phyloP scores from a whole-genome alignment of 805 yeast species.

The Cyberlindnera japonica region DNA sequence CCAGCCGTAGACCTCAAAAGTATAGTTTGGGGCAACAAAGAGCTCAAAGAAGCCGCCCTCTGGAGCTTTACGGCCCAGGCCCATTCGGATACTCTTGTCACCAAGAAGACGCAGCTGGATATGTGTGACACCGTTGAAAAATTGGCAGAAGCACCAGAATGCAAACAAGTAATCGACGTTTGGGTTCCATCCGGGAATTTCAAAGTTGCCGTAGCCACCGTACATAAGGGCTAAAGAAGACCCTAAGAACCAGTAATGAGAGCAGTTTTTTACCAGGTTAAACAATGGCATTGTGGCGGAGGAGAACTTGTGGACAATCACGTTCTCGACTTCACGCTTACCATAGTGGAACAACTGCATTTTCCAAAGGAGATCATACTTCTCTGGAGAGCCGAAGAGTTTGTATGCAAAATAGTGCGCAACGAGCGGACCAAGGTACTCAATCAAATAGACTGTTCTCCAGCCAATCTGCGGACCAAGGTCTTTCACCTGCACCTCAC shows the following conservation, averaged over 20 bases:
- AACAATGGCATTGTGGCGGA: slow-evolving; percentile 88
- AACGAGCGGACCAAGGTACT: slow-evolving; percentile 85
- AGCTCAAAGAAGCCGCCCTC: slow-evolving; percentile 77
- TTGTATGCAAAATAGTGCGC: slow-evolving; percentile 69
- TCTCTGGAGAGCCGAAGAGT: slow-evolving; percentile 23
- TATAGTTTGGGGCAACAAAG: slow-evolving; percentile 92
- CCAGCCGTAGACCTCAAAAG: slow-evolving; percentile 83
- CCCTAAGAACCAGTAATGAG: slow-evolving; percentile 90
- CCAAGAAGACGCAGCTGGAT: slow-evolving; percentile 53
- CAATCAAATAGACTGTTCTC: slow-evolving; percentile 85
- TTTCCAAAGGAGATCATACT: slow-evolving; percentile 31
- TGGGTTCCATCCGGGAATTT: slow-evolving; percentile 55
- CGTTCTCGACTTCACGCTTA: slow-evolving; percentile 87
- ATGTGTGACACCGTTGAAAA: slow-evolving; percentile 73
- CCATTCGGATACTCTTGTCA: slow-evolving; percentile 31
- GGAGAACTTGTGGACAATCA: slow-evolving; percentile 81
- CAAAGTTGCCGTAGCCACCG: slow-evolving; percentile 56
- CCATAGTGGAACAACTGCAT: slow-evolving; percentile 70
- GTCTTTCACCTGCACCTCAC: slow-evolving; percentile 67
- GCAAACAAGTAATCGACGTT: slow-evolving; percentile 17
- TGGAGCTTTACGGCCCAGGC: slow-evolving; percentile 42
- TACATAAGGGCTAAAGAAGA: slow-evolving; percentile 54
- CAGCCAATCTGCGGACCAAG: slow-evolving; percentile 91
- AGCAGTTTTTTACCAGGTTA: slow-evolving; percentile 82
- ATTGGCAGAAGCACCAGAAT: slow-evolving; percentile 48